Conservation (phyloP, 225 moss, liverwort and hornwort species). For the Polytrichum formosum region DNA sequence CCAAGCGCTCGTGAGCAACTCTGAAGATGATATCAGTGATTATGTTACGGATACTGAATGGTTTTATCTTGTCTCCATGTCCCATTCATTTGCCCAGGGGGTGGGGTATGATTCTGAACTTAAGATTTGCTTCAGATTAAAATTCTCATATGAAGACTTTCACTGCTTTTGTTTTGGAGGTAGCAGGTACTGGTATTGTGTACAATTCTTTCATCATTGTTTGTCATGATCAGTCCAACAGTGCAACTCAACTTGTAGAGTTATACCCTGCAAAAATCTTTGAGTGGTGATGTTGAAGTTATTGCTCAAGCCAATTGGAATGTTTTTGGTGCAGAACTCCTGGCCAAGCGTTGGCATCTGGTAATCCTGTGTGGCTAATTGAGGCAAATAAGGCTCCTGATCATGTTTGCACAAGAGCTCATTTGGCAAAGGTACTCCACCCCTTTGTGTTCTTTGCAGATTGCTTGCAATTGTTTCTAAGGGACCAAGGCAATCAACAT, state of each 20-base stretch:
- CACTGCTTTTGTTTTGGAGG: too few species aligned
- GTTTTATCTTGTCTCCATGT: constrained; percentile 78
- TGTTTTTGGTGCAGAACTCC: constrained; percentile 45
- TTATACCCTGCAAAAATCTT: too few species aligned
- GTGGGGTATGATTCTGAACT: constrained; percentile 36
- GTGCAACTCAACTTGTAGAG: too few species aligned
- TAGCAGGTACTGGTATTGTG: not conserved
- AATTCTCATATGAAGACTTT: not conserved
- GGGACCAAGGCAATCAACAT: too few species aligned
- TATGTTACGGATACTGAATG: constrained; percentile 74
- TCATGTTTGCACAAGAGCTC: constrained; percentile 57
- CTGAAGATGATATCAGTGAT: constrained; percentile 52
- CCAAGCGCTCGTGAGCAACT: constrained; percentile 52
- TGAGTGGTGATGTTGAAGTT: too few species aligned
- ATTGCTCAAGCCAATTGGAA: too few species aligned
- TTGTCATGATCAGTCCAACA: too few species aligned
- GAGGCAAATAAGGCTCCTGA: constrained; percentile 63
- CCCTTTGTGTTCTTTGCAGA: not conserved
- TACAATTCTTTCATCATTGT: not conserved
- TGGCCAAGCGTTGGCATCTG: constrained; percentile 63
- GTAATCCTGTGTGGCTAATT: constrained; percentile 57
- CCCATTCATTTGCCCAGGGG: constrained; percentile 51
- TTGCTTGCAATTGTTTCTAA: not conserved
- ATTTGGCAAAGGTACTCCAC: constrained; percentile 66
- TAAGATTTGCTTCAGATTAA: not conserved